phyloP scores from a whole-genome alignment of 352 stramenopile genomes.

The Phytophthora citrophthora region DNA sequence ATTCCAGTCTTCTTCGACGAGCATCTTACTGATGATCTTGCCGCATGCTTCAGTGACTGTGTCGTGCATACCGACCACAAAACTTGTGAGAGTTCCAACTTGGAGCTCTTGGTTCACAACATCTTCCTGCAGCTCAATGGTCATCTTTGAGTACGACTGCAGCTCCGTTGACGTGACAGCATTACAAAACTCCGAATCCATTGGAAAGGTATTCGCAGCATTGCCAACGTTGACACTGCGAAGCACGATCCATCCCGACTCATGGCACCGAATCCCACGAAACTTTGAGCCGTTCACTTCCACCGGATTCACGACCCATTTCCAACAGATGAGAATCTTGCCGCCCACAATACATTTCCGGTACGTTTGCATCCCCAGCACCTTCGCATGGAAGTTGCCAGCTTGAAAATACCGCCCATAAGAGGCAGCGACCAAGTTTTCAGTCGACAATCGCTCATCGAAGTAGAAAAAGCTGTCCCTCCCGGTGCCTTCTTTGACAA shows the following conservation, averaged over 20 bases:
- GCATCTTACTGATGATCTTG: constrained; percentile 40
- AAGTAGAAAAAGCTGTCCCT: constrained; percentile 38
- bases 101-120: constrained; percentile 49
- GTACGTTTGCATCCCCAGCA: constrained; percentile 52
- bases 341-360: constrained; percentile 41
- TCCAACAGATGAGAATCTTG: constrained; percentile 51
- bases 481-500: constrained; percentile 32
- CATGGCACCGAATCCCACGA: constrained; percentile 34
- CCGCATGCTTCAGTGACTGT: constrained; percentile 34
- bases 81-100: constrained; percentile 43
- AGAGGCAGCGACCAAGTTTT: constrained; percentile 29
- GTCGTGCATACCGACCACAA: constrained; percentile 46
- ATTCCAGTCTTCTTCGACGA: constrained; percentile 58
- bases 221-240: constrained; percentile 1
- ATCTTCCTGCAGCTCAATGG: constrained; percentile 56
- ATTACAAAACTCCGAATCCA: too few species aligned
- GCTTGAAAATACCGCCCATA: constrained; percentile 34
- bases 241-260: constrained; percentile 42
- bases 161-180: constrained; percentile 27
- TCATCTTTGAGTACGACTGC: constrained; percentile 60
- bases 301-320: constrained; percentile 47
- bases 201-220: too few species aligned
- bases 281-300: constrained; percentile 43
- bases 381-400: constrained; percentile 34
- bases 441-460: constrained; percentile 26